Evolutionary conservation across 768 basidiomycete genomes (phyloP).

Genomic region (Boletus coccyginus): DNA sequence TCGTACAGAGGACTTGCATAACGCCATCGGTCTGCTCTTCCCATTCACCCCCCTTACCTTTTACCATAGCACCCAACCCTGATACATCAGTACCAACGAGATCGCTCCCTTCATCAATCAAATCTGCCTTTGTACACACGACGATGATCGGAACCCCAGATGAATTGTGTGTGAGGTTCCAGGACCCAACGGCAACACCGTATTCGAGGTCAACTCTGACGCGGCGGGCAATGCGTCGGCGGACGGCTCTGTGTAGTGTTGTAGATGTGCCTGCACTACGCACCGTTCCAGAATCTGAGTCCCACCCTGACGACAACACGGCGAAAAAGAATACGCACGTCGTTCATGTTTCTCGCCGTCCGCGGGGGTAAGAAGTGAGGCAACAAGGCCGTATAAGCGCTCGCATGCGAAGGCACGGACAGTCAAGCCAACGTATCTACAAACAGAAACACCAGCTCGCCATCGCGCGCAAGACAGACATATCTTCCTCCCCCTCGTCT

Average conservation of each 20-base stretch:
- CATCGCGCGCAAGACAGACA: constrained; percentile 21
- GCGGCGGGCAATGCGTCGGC: constrained; percentile 60
- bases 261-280: constrained; percentile 82
- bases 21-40: constrained; percentile 94
- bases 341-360: constrained; percentile 75
- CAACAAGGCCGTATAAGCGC: constrained; percentile 65
- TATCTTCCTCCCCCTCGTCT: constrained; percentile 94
- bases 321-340: constrained; percentile 47
- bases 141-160: constrained; percentile 87
- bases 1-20: constrained; percentile 91
- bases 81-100: constrained; percentile 64
- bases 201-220: constrained; percentile 57
- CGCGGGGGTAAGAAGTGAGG: constrained; percentile 79
- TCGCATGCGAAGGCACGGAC: constrained; percentile 80
- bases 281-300: background rate
- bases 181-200: constrained; percentile 76
- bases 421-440: constrained; percentile 85
- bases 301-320: background rate
- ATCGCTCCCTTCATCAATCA: constrained; percentile 82
- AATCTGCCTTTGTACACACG: constrained; percentile 88
- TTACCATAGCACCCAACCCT: constrained; percentile 88
- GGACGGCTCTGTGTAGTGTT: constrained; percentile 86
- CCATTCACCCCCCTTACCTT: constrained; percentile 89
- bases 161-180: constrained; percentile 87
- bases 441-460: background rate